Conservation (phyloP, 1,284 basidiomycete species). For the Ganoderma meredithae region DNA sequence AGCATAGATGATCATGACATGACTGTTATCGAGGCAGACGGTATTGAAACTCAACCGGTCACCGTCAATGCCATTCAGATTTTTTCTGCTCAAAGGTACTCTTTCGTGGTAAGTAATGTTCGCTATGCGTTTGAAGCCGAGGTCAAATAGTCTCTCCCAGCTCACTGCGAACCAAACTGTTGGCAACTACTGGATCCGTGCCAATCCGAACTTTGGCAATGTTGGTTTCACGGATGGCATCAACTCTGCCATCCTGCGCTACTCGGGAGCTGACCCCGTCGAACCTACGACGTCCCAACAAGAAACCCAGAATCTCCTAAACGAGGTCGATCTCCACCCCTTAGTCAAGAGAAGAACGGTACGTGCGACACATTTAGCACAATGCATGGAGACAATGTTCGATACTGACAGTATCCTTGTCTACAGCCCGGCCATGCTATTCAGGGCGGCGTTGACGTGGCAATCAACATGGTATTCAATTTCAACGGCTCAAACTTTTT, state of each 20-base stretch:
- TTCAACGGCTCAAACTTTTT: constrained; percentile 33
- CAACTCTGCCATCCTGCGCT: constrained; percentile 42
- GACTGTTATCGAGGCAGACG: constrained; percentile 46
- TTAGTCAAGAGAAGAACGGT: constrained; percentile 19
- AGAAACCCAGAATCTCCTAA: constrained; percentile 33
- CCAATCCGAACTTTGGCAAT: constrained; percentile 41
- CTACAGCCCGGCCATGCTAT: constrained; percentile 39
- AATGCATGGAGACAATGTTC: not conserved
- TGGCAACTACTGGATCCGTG: constrained; percentile 33
- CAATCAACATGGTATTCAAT: constrained; percentile 37
- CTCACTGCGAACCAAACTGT: constrained; percentile 26
- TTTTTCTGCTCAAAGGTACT: constrained; percentile 49
- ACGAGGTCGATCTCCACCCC: constrained; percentile 40
- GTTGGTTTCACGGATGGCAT: constrained; percentile 46
- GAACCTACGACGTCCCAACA: constrained; percentile 48
- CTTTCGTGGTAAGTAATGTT: constrained; percentile 28
- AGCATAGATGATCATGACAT: constrained; percentile 45
- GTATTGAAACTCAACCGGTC: constrained; percentile 42
- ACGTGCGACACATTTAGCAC: not conserved
- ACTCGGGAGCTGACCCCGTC: constrained; percentile 49
- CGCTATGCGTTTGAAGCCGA: not conserved
- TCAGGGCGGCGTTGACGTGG: constrained; percentile 40
- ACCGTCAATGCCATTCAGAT: constrained; percentile 44
- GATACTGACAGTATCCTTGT: not conserved
- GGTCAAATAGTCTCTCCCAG: constrained; percentile 9